Conservation (phyloP, 2,329 filamentous ascomycete species). For the Incumbomyces lentus region DNA sequence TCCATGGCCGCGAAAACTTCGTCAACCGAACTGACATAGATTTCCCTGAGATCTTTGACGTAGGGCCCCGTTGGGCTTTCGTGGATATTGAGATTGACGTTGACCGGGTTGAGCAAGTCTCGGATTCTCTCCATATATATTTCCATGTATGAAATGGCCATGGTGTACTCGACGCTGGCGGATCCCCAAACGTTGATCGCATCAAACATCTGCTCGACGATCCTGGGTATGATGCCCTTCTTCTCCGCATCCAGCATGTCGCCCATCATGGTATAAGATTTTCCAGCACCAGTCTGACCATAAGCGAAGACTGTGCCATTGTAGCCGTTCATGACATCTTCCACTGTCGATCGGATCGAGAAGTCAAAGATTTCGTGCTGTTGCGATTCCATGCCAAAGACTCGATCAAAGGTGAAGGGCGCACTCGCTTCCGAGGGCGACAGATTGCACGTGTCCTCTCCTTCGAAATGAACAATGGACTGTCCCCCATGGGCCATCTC, state of each 20-base stretch:
- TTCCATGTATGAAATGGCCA: conserved; percentile 97
- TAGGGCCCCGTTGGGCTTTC: conserved; percentile 97
- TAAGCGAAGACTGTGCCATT: conserved; percentile 99
- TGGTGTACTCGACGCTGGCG: conserved; percentile 94
- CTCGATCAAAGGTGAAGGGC: conserved; percentile 90
- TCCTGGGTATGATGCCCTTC: conserved; percentile 91
- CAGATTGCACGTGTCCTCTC: conserved; percentile 66
- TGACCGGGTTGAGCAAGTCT: conserved; percentile 81
- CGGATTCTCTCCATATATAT: conserved; percentile 99
- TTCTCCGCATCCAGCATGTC: conserved; percentile 83
- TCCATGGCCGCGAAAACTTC: conserved; percentile 97
- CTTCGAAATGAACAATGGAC: conserved; percentile 80
- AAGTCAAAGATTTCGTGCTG: conserved; percentile 96
- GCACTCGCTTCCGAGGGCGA: conserved; percentile 75
- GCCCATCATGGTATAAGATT: conserved; percentile 99
- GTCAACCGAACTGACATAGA: conserved; percentile 89
- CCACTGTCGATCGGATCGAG: conserved; percentile 89
- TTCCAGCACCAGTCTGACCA: conserved; percentile 94
- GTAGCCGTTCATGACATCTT: conserved; percentile 97
- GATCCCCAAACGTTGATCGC: conserved; percentile 79
- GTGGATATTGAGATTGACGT: conserved; percentile 95
- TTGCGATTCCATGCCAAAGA: conserved; percentile 86
- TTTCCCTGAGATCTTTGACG: conserved; percentile 86
- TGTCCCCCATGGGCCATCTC: conserved; percentile 84
- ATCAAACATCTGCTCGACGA: conserved; percentile 93